Evolutionary conservation across 1,284 basidiomycete genomes (phyloP), one percentile per base, ranked within the genome.

Genomic region (Laetiporus sulphureus): DNA sequence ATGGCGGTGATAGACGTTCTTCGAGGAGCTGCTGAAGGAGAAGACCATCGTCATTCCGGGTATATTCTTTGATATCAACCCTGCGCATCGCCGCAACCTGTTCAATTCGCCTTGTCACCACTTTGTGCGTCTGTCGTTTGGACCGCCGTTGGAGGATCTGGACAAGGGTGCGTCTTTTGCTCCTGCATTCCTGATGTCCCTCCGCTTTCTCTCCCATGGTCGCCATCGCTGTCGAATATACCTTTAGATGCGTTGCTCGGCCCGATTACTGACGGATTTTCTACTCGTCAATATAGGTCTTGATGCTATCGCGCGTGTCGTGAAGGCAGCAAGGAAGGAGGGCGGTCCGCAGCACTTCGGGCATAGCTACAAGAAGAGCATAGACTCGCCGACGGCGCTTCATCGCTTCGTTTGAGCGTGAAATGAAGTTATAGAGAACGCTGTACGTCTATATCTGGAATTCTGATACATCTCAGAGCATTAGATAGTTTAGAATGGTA

Each of bases 11-110:
- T 45, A 83, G 79, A 90, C 86, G 22, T 95, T 97, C 77, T 96
- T 96, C 58, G 93, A 97, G 59, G 93, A 96, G 64, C 69, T 91
- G 27, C 73, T 97, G 33, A 94, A 92, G 62, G 89, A 93, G 63
- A 77, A 88, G 62, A 84, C 86, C 20, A 92, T 93, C 50, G 87
- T 91, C 42, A 90, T 92, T 38, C 90, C 90, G 8, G 87, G 87
- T 29, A 85, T 94, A 49, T 93, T 93, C 72, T 95, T 95, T 55
- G 91, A 94, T 58, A 77, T 86, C 54, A 83, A 93, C 63, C 90
- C 91, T 13, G 57, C 86, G n/a, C 85, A 91, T 57, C 72, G 87
- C 52, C 72, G 84, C 45, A 83, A 96, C 63, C 70, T 97, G 43
- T 89, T 95, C 68, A 80, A 86, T 57, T 93, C 89, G 4, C 91